Evolutionary conservation across 1,284 basidiomycete genomes (phyloP), one percentile per base, ranked within the genome.

Genomic region (Blastosporella zonata): DNA sequence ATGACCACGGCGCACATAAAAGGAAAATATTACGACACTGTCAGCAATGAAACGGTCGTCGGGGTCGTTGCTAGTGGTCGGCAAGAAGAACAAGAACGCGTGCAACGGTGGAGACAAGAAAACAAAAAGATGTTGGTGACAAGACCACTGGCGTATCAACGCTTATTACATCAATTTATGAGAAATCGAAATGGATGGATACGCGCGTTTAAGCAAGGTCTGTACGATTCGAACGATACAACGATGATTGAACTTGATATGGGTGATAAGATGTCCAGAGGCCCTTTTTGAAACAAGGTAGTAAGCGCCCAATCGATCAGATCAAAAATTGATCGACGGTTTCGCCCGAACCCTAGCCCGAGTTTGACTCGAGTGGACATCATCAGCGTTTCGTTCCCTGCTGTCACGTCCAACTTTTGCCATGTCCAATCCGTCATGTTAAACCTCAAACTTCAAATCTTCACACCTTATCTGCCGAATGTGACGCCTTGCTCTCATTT

Each of bases 61-160:
- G 33, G 31, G 6, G 13, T 35, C 31, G 39, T 34, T 40, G 38
- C 38, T 7, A 41, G 31, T 22, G 17, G 27, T 13, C 6, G 27
- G 22, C 13, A 25, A 6, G 6, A 10, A 41, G 23, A 41, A 47
- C 23, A 47, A 47, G 33, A 22, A 31, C 8, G 23, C 17, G n/a
- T 3, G 17, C 9, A 21, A 22, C 9, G 20, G 17, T 3, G 22
- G 9, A 41, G n/a, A 39, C 28, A 33, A 25, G 15, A 25, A 20
- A 12, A 47, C 22, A 47, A 47, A 17, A 33, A 20, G 27, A 47
- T 6, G 39, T 27, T 21, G 36, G 28, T 18, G 22, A 46, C 15
- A 46, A 39, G 45, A 40, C 28, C 28, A 40, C 22, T 25, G n/a
- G n/a, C n/a, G n/a, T n/a, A n/a, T n/a, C n/a, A n/a, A n/a, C n/a